These are phyloP conservation scores for Stereocaulon alpinum DNA, from an alignment of 495 filamentous ascomycete species.

Conservation along the genomic window DNA sequence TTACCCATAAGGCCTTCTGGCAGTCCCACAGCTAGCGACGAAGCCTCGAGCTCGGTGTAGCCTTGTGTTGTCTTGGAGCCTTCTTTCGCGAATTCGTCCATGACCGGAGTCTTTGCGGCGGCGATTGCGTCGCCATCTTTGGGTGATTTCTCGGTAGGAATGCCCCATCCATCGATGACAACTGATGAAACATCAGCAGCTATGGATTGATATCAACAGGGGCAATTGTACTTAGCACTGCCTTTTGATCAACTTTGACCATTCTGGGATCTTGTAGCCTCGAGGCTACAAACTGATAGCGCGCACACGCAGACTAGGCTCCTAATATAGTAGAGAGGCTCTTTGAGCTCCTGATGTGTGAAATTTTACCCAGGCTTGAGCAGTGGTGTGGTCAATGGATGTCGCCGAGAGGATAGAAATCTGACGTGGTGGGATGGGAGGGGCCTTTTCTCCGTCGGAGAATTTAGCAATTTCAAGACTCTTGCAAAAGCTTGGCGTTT, in stretches of 20 bases:
- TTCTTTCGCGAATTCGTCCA: slow-evolving; percentile 62
- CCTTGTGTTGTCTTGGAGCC: slow-evolving; percentile 60
- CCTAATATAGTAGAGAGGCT: not conserved
- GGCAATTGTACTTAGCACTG: slow-evolving; percentile 61
- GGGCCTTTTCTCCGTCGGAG: not conserved
- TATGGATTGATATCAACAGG: slow-evolving; percentile 17
- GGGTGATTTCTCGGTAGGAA: slow-evolving; percentile 65
- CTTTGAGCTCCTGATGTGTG: not conserved
- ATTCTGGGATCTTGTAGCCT: slow-evolving; percentile 31
- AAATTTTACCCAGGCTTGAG: too few species aligned
- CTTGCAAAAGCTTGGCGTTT: too few species aligned
- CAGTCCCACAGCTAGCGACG: slow-evolving; percentile 87
- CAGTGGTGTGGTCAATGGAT: not conserved
- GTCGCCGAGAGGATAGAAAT: not conserved
- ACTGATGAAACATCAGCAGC: slow-evolving; percentile 38
- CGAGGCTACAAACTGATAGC: not conserved
- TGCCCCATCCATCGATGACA: slow-evolving; percentile 98
- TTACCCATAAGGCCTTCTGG: slow-evolving; percentile 98
- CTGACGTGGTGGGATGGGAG: not conserved
- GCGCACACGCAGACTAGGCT: too few species aligned
- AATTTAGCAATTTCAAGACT: too few species aligned
- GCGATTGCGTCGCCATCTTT: slow-evolving; percentile 89
- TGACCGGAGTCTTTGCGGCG: slow-evolving; percentile 80
- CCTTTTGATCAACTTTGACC: slow-evolving; percentile 80
- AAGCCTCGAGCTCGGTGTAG: slow-evolving; percentile 84